Evolutionary conservation across 2,329 filamentous ascomycete species (phyloP).

Genomic region (Colletotrichum cereale): DNA sequence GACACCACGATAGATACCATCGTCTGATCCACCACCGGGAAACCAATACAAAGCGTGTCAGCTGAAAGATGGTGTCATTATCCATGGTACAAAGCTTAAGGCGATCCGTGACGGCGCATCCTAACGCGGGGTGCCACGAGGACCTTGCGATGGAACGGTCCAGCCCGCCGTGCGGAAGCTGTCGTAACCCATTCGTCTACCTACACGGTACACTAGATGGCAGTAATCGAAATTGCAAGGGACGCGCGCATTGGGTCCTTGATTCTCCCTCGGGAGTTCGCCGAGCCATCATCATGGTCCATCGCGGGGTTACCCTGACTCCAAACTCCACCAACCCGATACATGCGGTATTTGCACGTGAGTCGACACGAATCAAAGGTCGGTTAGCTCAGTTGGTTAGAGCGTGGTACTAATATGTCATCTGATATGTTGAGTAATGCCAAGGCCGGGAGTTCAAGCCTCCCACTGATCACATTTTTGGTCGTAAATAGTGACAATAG

Average conservation of each 20-base stretch:
- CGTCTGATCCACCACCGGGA: not conserved
- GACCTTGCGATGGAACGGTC: not conserved
- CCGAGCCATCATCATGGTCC: not conserved
- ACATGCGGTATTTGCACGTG: not conserved
- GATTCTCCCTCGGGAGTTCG: not conserved
- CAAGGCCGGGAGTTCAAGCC: conserved; percentile 41
- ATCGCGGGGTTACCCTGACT: conserved; percentile 1
- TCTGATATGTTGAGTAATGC: conserved; percentile 32
- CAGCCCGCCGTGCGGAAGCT: not conserved
- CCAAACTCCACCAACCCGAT: not conserved
- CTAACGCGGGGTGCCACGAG: not conserved
- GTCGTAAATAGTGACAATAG: too few species aligned
- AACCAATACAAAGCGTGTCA: not conserved
- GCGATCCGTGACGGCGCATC: not conserved
- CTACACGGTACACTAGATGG: not conserved
- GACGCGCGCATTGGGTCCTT: not conserved
- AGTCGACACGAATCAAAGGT: not conserved
- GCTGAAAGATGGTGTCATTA: not conserved
- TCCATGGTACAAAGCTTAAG: not conserved
- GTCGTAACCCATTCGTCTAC: not conserved
- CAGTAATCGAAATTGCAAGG: not conserved
- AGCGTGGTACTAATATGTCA: conserved; percentile 41
- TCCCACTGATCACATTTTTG: conserved; percentile 37
- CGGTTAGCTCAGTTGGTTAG: conserved; percentile 42
- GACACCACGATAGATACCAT: not conserved